phyloP scores from a whole-genome alignment of 352 stramenopile species.

The Globisporangium abappressorium region DNA sequence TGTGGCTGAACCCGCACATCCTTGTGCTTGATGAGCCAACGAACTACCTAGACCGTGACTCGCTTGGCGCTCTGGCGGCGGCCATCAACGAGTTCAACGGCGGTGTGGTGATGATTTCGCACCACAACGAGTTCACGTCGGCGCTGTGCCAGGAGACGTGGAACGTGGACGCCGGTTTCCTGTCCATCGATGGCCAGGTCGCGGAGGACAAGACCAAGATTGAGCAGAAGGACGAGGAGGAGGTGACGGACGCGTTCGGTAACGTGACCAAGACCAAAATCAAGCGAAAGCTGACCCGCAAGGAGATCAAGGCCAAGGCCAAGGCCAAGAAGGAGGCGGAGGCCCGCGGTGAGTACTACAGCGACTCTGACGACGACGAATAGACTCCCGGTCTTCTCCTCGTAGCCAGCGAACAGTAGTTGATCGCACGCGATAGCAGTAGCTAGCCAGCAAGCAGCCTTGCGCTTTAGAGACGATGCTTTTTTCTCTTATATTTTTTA shows the following conservation, averaged over 20 bases:
- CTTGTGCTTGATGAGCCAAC: constrained; percentile 95
- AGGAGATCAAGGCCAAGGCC: constrained; percentile 86
- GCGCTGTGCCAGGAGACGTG: constrained; percentile 94
- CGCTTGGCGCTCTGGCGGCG: constrained; percentile 93
- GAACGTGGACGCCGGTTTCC: constrained; percentile 88
- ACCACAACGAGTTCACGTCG: constrained; percentile 97
- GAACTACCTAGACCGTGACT: constrained; percentile 97
- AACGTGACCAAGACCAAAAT: constrained; percentile 87
- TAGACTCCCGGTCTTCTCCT: constrained; percentile 19
- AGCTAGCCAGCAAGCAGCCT: no score
- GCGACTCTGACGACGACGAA: constrained; percentile 74
- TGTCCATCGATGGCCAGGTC: constrained; percentile 85
- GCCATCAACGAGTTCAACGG: constrained; percentile 97
- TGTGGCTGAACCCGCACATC: constrained; percentile 96
- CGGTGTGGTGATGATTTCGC: constrained; percentile 97
- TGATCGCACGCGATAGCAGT: background rate
- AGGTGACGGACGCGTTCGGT: constrained; percentile 77
- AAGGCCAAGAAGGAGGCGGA: constrained; percentile 89
- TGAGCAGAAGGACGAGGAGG: constrained; percentile 87
- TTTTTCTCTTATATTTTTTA: constrained; percentile 37
- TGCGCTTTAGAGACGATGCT: background rate
- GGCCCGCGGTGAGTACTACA: constrained; percentile 80
- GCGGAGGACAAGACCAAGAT: constrained; percentile 89
- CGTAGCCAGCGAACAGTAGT: background rate
- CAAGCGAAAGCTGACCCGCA: constrained; percentile 89